Evolutionary conservation across 495 filamentous ascomycete genomes (phyloP).

Genomic region (Tetracladium setigerum): DNA sequence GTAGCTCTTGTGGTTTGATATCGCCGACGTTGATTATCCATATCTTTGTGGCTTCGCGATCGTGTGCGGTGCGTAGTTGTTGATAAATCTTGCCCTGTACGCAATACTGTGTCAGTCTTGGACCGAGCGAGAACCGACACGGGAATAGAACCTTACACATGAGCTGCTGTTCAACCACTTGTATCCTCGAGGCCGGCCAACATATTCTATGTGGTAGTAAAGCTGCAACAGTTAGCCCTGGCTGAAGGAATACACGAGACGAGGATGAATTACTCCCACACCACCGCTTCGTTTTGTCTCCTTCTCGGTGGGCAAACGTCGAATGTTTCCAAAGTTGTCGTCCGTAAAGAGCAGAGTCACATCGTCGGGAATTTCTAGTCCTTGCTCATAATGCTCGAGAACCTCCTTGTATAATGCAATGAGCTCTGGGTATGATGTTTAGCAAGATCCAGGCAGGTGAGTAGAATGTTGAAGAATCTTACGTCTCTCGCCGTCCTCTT

Average conservation of each 20-base stretch:
- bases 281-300: slow-evolving; percentile 53
- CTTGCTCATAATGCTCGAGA: slow-evolving; percentile 55
- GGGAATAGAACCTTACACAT: slow-evolving; percentile 44
- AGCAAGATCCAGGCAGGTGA: no score
- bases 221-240: neutral
- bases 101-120: neutral
- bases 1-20: slow-evolving; percentile 59
- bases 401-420: slow-evolving; percentile 62
- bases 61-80: slow-evolving; percentile 50
- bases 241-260: slow-evolving; percentile 2
- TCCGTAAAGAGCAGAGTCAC: slow-evolving; percentile 68
- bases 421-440: slow-evolving; percentile 46
- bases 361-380: slow-evolving; percentile 59
- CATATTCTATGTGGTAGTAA: slow-evolving; percentile 72
- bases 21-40: slow-evolving; percentile 76
- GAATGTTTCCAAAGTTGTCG: slow-evolving; percentile 66
- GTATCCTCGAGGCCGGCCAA: slow-evolving; percentile 54
- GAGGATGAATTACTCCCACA: slow-evolving; percentile 43
- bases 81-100: slow-evolving; percentile 10
- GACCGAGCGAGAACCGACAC: neutral
- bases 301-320: slow-evolving; percentile 52
- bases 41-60: slow-evolving; percentile 54
- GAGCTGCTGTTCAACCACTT: slow-evolving; percentile 67
- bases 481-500: slow-evolving; percentile 28
- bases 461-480: neutral